Percentiles rank a stretch among this genome's conserved stretches.
Evolutionary conservation across 2,329 filamentous ascomycete genomes (phyloP).

Genomic region (Botrytis cinerea): DNA sequence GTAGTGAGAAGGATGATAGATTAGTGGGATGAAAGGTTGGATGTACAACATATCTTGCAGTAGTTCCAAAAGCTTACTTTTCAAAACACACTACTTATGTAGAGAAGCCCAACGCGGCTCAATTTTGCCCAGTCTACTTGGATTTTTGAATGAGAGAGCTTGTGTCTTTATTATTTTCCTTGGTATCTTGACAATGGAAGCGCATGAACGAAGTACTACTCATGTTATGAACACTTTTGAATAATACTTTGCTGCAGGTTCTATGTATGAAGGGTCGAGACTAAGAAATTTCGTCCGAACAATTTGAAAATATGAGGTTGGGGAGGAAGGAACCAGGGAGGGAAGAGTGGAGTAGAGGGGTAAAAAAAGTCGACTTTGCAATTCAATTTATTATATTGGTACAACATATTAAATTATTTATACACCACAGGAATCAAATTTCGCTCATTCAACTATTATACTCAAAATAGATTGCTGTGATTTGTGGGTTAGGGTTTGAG

Average conservation of each 20-base stretch:
- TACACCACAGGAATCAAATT: not conserved
- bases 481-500: not conserved
- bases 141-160: slow-evolving; percentile 2
- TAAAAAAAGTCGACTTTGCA: not conserved
- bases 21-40: slow-evolving; percentile 6
- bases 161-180: not conserved
- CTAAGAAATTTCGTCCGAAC: not conserved
- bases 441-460: not conserved
- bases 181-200: not conserved
- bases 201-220: not conserved
- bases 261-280: not conserved
- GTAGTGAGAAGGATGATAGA: not conserved
- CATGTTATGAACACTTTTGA: not conserved
- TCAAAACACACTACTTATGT: slow-evolving; percentile 10
- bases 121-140: not conserved
- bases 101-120: slow-evolving; percentile 16
- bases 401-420: not conserved
- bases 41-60: slow-evolving; percentile 15
- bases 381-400: not conserved
- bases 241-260: not conserved
- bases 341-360: not conserved
- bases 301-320: not conserved
- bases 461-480: not conserved
- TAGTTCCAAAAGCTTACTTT: not conserved
- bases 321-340: not conserved